Evolutionary conservation across 2,329 filamentous ascomycete genomes (phyloP), one percentile per base, ranked within the genome.

Genomic region (Calonectria pseudoturangicola): DNA sequence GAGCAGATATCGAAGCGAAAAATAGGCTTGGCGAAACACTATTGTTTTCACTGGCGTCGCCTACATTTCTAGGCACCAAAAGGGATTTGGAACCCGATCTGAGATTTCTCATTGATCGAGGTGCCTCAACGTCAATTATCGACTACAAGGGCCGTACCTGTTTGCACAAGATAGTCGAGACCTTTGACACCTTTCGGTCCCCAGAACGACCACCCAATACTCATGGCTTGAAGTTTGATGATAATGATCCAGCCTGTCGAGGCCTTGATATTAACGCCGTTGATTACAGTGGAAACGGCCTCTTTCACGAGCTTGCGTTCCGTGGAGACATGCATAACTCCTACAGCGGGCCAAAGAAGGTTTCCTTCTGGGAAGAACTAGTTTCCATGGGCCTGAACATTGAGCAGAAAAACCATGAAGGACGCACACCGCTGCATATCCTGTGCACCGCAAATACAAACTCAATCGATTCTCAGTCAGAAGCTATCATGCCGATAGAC

Each of bases 341-440:
- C 4, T 27, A 21, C 1, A 15, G 9, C 8, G 21, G 5, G 4
- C 18, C 64, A 33, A 4, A 16, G 1, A 5, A 28, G 28, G 10
- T 7, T 73, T 1, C 28, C 2, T 30, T 75, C n/a, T 79, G 74
- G 76, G 41, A 50, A 45, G 13, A 54, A 5, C 69, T 81, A 4
- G 0, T 79, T 0, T 51, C 8, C 2, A 43, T 78, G 2, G 75
- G 75, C 0, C 45, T 79, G 0, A 71, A 77, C 12, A 47, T 72
- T 21, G 66, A 77, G 3, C 50, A 68, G 18, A 72, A 48, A 27
- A 81, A 80, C 36, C 43, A 77, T 15, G 51, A 70, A 2, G 77
- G 76, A 0, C 76, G 74, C 16, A 80, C 77, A 5, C 78, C 77
- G 4, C 48, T 81, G 18, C 79, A 81, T 43, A 72, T 79, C 13